Evolutionary conservation across 176 grass and related monocot genomes (phyloP), one percentile per base, ranked within the genome.

Genomic region (Bonia amplexicaulis): DNA sequence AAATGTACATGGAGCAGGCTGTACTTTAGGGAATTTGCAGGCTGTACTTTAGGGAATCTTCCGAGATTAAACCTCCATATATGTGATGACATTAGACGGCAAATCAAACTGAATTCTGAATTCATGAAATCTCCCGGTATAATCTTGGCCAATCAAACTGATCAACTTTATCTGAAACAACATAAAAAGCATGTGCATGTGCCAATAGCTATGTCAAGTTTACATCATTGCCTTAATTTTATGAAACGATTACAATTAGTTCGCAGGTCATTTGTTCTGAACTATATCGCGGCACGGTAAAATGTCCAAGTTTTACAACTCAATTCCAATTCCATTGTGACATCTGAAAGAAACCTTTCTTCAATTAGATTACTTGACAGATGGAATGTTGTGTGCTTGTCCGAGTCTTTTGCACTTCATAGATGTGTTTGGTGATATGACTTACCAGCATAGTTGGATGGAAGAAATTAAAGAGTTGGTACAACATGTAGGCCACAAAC

Each of bases 401-500:
- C 25, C 1, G 22, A 26, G 12, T 70, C 49, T 57, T 44, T 27
- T 7, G 49, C 9, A 20, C 33, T 22, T 64, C 10, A 64, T 42
- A 63, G 42, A 25, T 63, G 76, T 78, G 46, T 15, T 40, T 12
- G 40, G 4, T 14, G 77, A 79, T 8, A 66, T n/a, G 77, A 66
- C 44, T 13, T 10, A 11, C 6, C 17, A 66, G 3, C 22, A 7
- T 37, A 41, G 51, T 44, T 59, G 66, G 66, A 68, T 52, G 37
- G 35, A 57, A 12, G 37, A 62, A 33, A 75, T 31, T 6, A 9
- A 73, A 49, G 51, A 69, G 53, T 71, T 1, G 66, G 57, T 45
- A 35, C 68, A 25, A 84, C 70, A 74, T 84, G 81, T 26, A 66
- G 29, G 44, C 44, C 71, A 84, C 59, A 66, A 66, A 74, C 57